Evolutionary conservation across 371 early-diverging fungal genomes (phyloP), one percentile per base, ranked within the genome.

Genomic region (Mucor irregularis): DNA sequence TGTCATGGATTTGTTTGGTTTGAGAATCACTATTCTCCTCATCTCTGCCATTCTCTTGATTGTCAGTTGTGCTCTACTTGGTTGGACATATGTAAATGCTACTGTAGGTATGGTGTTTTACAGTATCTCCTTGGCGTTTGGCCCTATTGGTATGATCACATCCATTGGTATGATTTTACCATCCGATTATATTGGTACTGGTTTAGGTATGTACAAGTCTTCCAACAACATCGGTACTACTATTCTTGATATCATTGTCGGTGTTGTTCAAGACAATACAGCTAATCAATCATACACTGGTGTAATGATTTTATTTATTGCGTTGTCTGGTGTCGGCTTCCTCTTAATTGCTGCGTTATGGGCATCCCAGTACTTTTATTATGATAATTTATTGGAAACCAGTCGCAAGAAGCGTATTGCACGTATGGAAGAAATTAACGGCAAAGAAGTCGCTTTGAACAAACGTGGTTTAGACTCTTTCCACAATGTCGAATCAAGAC

Each of bases 101-200:
- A 52, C 80, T 14, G 49, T 86, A 4, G 87, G 86, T 16, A 73
- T 86, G 78, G 44, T 84, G 1, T 64, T 82, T 5, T 89, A 86
- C 53, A 81, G 82, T 14, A 57, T 85, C 1, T 82, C 85, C 9
- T 62, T 88, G 52, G 76, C 87, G 7, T 68, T 87, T 25, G 89
- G 89, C 0, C 89, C 89, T n/a, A 80, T 89, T 31, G 64, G 75
- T 9, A 66, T 85, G 39, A 77, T 89, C 26, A 85, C 89, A 1
- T 80, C 87, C 0, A 76, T 88, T 8, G 82, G 87, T 37, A 71
- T 89, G 22, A 65, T 86, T 8, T 51, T 89, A 5, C 84, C 84
- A 2, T 64, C 73, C 17, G 70, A 66, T 28, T 68, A 80, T 9
- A 73, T 88, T 5, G 89, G 89, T 33, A 88, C 89, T 8, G 89